Percentiles rank a stretch among this genome's conserved stretches.
Conservation (phyloP, 2,329 filamentous ascomycete species). For the Phialophora macrospora region DNA sequence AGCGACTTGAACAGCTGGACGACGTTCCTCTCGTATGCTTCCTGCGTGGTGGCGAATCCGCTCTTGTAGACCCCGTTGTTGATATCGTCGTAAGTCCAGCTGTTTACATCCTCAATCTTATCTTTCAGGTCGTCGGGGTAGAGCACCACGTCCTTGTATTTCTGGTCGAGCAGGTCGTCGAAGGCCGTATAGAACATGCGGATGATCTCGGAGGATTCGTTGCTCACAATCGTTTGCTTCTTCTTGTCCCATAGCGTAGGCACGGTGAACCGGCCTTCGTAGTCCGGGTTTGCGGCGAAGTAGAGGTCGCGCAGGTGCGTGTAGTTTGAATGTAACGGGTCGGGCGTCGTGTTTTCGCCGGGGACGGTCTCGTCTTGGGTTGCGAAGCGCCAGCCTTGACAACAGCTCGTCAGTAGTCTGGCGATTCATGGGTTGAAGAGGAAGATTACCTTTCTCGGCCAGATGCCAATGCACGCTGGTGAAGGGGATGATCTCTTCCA, state of each 20-base stretch:
- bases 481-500: conserved; percentile 79
- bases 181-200: conserved; percentile 87
- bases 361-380: conserved; percentile 65
- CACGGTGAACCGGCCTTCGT: conserved; percentile 81
- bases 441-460: conserved; percentile 62
- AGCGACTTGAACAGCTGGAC: conserved; percentile 73
- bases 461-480: conserved; percentile 95
- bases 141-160: conserved; percentile 64
- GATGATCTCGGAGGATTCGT: conserved; percentile 88
- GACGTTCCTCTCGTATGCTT: conserved; percentile 79
- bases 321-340: conserved; percentile 68
- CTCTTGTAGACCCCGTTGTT: conserved; percentile 61
- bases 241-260: conserved; percentile 78
- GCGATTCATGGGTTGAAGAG: not conserved
- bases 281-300: conserved; percentile 73
- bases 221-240: conserved; percentile 77
- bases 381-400: conserved; percentile 80
- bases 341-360: conserved; percentile 59
- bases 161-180: conserved; percentile 67
- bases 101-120: conserved; percentile 76
- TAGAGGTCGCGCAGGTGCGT: conserved; percentile 80
- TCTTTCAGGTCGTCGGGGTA: conserved; percentile 68
- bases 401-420: not conserved
- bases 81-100: conserved; percentile 74
- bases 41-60: conserved; percentile 83